Evolutionary conservation across 352 stramenopile genomes (phyloP).

Genomic region (Pythium myriotylum): DNA sequence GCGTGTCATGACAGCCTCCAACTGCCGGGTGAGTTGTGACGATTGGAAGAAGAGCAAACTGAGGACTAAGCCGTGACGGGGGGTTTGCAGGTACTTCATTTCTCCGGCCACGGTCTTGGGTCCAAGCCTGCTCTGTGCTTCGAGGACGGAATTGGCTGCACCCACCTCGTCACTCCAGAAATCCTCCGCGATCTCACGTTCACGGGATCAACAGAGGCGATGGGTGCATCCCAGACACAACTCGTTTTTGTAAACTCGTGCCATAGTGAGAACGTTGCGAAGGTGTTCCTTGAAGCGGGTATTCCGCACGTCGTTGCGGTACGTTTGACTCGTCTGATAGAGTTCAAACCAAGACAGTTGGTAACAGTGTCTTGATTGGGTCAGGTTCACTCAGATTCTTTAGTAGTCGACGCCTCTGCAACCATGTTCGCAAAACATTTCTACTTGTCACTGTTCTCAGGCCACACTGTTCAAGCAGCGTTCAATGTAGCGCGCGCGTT

Average conservation of each 20-base stretch:
- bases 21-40: slow-evolving; percentile 34
- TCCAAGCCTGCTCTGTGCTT: slow-evolving; percentile 71
- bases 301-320: slow-evolving; percentile 91
- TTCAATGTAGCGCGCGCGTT: slow-evolving; percentile 79
- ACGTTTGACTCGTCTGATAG: slow-evolving; percentile 8
- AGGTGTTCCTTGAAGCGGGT: slow-evolving; percentile 86
- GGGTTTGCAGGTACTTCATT: slow-evolving; percentile 56
- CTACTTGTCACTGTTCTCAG: slow-evolving; percentile 80
- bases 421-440: slow-evolving; percentile 89
- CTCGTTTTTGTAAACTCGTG: slow-evolving; percentile 87
- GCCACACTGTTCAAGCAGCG: slow-evolving; percentile 64
- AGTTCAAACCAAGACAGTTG: too few relatives aligned
- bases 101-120: slow-evolving; percentile 74
- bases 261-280: slow-evolving; percentile 82
- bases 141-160: slow-evolving; percentile 70
- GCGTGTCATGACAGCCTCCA: slow-evolving; percentile 74
- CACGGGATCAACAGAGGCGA: slow-evolving; percentile 26
- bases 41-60: background rate
- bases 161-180: slow-evolving; percentile 71
- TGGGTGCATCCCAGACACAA: slow-evolving; percentile 28
- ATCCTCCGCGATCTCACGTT: slow-evolving; percentile 70
- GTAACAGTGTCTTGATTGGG: background rate
- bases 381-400: slow-evolving; percentile 75
- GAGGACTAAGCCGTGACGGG: too few relatives aligned
- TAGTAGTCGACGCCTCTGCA: slow-evolving; percentile 72